A percentile compares a stretch with the other conserved stretches of the same genome.
phyloP scores from a whole-genome alignment of 495 filamentous ascomycete genomes.

The Clavariopsis aquatica region DNA sequence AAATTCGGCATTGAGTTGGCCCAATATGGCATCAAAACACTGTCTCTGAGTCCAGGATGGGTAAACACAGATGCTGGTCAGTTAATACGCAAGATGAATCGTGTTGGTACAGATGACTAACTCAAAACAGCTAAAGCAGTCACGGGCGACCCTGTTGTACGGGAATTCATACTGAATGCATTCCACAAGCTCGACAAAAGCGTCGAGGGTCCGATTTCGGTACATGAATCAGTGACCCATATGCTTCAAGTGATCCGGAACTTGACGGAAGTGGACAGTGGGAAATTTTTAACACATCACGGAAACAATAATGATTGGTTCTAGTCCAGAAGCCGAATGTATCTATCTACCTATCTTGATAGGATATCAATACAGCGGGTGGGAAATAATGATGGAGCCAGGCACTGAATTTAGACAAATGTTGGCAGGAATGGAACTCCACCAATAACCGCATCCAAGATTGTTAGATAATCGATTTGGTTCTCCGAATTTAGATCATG shows the following conservation, averaged over 20 bases:
- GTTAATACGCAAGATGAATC: conserved; percentile 26
- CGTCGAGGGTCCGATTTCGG: conserved; percentile 14
- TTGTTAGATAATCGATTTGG: conserved; percentile 32
- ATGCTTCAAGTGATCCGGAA: conserved; percentile 23
- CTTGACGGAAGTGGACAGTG: conserved; percentile 24
- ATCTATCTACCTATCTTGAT: conserved; percentile 8
- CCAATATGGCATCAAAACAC: conserved; percentile 30
- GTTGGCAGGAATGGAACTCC: conserved; percentile 34
- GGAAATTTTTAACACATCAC: conserved; percentile 25
- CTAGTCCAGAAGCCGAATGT: conserved; percentile 9
- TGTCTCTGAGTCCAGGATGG: conserved; percentile 32
- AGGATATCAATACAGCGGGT: conserved; percentile 1
- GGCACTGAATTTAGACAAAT: conserved; percentile 27
- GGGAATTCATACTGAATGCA: conserved; percentile 17
- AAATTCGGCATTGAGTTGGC: conserved; percentile 30
- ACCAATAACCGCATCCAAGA: conserved; percentile 34
- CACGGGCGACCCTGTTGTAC: conserved; percentile 23
- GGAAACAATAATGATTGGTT: conserved; percentile 18
- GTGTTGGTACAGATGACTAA: conserved; percentile 16
- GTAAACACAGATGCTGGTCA: conserved; percentile 33
- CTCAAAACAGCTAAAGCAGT: conserved; percentile 23
- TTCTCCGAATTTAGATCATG: conserved; percentile 34
- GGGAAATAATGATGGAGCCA: conserved; percentile 9
- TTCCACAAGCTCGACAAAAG: conserved; percentile 27
- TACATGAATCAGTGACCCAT: conserved; percentile 24